A percentile compares a stretch with the other conserved stretches of the same genome.
Evolutionary conservation across 495 filamentous ascomycete species (phyloP).

Genomic region (Neurospora sp.): DNA sequence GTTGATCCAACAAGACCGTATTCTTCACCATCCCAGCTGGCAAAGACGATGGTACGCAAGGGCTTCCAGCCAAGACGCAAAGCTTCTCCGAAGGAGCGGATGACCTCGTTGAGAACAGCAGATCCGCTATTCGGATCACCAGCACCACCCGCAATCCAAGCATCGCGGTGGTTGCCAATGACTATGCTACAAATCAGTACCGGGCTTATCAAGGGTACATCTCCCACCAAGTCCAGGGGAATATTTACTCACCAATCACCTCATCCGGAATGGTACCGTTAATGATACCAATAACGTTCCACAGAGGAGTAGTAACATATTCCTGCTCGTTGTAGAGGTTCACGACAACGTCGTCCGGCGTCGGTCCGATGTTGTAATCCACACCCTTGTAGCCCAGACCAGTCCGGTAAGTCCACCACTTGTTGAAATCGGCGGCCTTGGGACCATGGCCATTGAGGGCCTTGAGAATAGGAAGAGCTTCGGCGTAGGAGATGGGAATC

Average conservation of each 20-base stretch:
- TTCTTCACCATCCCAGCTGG: conserved; percentile 90
- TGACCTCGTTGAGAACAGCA: conserved; percentile 77
- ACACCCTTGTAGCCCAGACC: conserved; percentile 77
- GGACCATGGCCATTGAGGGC: conserved; percentile 85
- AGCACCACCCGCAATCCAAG: conserved; percentile 84
- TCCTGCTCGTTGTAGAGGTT: conserved; percentile 84
- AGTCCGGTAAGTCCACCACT: conserved; percentile 56
- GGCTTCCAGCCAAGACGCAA: conserved; percentile 79
- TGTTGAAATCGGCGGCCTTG: conserved; percentile 64
- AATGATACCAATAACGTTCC: conserved; percentile 92
- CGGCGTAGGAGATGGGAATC: conserved; percentile 78
- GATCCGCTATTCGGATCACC: conserved; percentile 86
- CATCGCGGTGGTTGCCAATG: conserved; percentile 92
- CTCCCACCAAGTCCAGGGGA: background rate
- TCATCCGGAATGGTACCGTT: conserved; percentile 78
- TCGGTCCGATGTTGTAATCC: conserved; percentile 84
- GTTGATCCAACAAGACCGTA: conserved; percentile 90
- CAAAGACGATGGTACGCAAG: conserved; percentile 83
- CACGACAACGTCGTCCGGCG: conserved; percentile 61
- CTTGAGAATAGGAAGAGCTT: conserved; percentile 75
- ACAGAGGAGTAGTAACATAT: conserved; percentile 78
- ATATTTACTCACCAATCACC: conserved; percentile 36
- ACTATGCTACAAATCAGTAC: conserved; percentile 35
- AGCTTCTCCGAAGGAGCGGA: conserved; percentile 72
- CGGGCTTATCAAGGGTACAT: background rate